Conservation (phyloP, 306 rosid species). For the Prunus kanzakura region DNA sequence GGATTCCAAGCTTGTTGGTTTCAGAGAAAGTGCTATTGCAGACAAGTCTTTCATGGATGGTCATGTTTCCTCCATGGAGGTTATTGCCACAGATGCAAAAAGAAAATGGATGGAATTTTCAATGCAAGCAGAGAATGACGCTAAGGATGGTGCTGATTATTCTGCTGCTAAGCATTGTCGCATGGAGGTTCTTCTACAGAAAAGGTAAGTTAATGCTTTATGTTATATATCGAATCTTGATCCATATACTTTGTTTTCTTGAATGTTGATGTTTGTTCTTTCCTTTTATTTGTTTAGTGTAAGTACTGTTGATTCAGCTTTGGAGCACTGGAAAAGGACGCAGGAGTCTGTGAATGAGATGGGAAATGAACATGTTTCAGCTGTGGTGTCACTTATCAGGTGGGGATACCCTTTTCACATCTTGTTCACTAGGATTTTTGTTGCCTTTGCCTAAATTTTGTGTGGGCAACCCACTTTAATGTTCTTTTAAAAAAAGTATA, state of each 20-base stretch:
- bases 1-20: constrained; percentile 64
- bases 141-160: constrained; percentile 67
- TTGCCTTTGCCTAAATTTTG: neutral
- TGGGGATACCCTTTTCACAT: constrained; percentile 10
- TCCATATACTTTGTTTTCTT: neutral
- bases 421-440: neutral
- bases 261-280: neutral
- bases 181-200: constrained; percentile 74
- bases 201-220: constrained; percentile 40
- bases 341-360: constrained; percentile 62
- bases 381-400: constrained; percentile 66
- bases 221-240: neutral
- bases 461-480: neutral
- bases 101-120: constrained; percentile 85
- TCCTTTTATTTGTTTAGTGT: constrained; percentile 35
- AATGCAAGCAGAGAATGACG: constrained; percentile 66
- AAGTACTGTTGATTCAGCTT: constrained; percentile 52
- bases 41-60: constrained; percentile 73
- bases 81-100: constrained; percentile 63
- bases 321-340: constrained; percentile 56
- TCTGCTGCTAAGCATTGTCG: constrained; percentile 91
- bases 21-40: constrained; percentile 55
- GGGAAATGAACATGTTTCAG: constrained; percentile 50
- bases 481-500: neutral
- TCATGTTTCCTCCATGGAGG: constrained; percentile 68